A percentile compares a stretch with the other conserved stretches of the same genome.
phyloP scores from a whole-genome alignment of 257 asterid genomes.

The Nyctanthes arbortristis region DNA sequence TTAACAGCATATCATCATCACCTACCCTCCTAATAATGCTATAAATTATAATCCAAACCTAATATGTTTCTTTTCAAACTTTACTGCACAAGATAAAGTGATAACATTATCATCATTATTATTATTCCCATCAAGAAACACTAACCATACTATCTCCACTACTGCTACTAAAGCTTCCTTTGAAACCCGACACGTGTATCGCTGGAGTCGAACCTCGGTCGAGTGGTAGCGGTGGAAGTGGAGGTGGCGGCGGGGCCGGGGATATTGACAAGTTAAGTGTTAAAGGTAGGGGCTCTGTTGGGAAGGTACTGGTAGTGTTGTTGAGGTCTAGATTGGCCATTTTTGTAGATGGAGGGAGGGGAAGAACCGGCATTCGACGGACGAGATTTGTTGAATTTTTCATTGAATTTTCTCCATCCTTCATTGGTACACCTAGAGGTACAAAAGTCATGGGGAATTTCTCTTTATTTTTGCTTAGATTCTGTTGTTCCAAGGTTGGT shows the following conservation, averaged over 20 bases:
- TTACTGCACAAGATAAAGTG: conserved; percentile 53
- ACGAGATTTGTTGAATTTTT: conserved; percentile 55
- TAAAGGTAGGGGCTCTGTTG: conserved; percentile 41
- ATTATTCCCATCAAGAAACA: conserved; percentile 65
- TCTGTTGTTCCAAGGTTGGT: conserved; percentile 35
- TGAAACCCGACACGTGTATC: conserved; percentile 54
- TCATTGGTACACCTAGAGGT: conserved; percentile 30
- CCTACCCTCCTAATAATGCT: conserved; percentile 37
- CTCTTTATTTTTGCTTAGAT: conserved; percentile 34
- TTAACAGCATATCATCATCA: conserved; percentile 31
- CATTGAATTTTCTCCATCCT: conserved; percentile 30
- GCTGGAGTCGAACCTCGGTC: conserved; percentile 41
- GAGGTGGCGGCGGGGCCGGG: conserved; percentile 20
- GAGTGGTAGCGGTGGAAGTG: conserved; percentile 23
- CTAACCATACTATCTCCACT: conserved; percentile 92
- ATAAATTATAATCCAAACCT: conserved; percentile 36
- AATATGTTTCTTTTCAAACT: conserved; percentile 22
- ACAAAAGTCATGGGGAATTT: conserved; percentile 40
- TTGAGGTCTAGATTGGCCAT: conserved; percentile 73
- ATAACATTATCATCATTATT: conserved; percentile 34
- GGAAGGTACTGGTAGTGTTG: conserved; percentile 23
- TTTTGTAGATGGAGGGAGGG: conserved; percentile 77
- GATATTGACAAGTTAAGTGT: conserved; percentile 60
- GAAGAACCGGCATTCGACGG: conserved; percentile 66
- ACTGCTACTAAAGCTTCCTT: conserved; percentile 59